Evolutionary conservation across 202 grass and related monocot species (phyloP), one percentile per base, ranked within the genome.

Genomic region (Zoysia matrella): DNA sequence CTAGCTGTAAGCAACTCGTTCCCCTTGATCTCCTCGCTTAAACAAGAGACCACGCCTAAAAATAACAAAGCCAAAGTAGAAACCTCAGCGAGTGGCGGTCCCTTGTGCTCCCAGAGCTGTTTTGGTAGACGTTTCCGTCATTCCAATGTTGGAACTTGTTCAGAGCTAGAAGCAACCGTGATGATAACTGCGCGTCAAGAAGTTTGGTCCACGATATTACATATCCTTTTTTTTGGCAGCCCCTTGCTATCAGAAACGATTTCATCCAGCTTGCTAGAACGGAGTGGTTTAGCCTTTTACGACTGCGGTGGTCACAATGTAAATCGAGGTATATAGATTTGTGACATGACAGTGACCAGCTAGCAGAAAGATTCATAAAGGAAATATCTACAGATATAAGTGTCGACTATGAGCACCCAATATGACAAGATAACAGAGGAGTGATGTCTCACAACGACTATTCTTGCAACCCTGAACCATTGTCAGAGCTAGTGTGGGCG

Each of bases 1-100:
- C 57, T 54, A 78, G 60, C 68, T 56, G 76, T 79, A 79, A 69
- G 9, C 77, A 79, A 79, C 76, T 43, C 41, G 14, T n/a, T 44
- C 3, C 6, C 30, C 47, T 69, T 47, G 44, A 58, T 14, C 39
- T 39, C 8, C 1, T 11, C 43, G 49, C 46, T 9, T 13, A 12
- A 67, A 7, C 12, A 40, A 43, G 12, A 7, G 0, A 8, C 9
- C 22, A n/a, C 15, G 8, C 22, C 4, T 40, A 65, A 8, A 62
- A 39, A 62, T 11, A 8, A 36, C 22, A 75, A 12, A 6, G 7
- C 6, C 36, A 67, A 79, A 79, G 52, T 51, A 6, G 14, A 80
- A 79, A 79, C 13, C 3, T 12, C 15, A 15, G 12, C 58, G 69
- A 7, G 51, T 69, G 55, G 42, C 39, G 10, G 1, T 52, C 2